Evolutionary conservation across 306 rosid genomes (phyloP).

Genomic region (Glycine tomentella): DNA sequence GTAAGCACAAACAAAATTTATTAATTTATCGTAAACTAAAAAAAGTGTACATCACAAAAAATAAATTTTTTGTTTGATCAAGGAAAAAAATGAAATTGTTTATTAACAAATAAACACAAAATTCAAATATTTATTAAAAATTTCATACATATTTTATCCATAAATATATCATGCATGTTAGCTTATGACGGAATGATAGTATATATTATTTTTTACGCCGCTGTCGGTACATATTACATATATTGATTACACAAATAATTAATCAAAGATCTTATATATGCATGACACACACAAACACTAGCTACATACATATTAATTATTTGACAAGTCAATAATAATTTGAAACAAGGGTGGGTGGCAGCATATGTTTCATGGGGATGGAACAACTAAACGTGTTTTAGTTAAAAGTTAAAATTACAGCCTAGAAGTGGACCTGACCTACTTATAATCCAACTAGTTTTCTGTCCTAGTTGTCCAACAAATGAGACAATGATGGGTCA

Average conservation of each 20-base stretch:
- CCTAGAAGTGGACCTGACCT: constrained; percentile 72
- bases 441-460: constrained; percentile 54
- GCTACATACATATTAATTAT: constrained; percentile 8
- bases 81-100: too few relatives aligned
- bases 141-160: too few relatives aligned
- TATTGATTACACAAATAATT: neutral
- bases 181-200: neutral
- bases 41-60: too few relatives aligned
- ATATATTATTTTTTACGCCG: neutral
- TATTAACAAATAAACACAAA: too few relatives aligned
- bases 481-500: constrained; percentile 58
- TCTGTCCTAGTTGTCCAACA: constrained; percentile 63
- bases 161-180: neutral
- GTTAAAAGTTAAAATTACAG: constrained; percentile 64
- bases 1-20: too few relatives aligned
- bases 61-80: too few relatives aligned
- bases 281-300: constrained; percentile 27
- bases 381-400: constrained; percentile 51
- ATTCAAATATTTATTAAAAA: too few relatives aligned
- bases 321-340: constrained; percentile 49
- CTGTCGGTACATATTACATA: too few relatives aligned
- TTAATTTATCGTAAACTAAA: too few relatives aligned
- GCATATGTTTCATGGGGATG: constrained; percentile 52
- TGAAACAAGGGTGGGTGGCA: constrained; percentile 47
- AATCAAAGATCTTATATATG: neutral